These are phyloP conservation scores for Trametes punicea DNA, from an alignment of 768 basidiomycete species.

Conservation along the genomic window DNA sequence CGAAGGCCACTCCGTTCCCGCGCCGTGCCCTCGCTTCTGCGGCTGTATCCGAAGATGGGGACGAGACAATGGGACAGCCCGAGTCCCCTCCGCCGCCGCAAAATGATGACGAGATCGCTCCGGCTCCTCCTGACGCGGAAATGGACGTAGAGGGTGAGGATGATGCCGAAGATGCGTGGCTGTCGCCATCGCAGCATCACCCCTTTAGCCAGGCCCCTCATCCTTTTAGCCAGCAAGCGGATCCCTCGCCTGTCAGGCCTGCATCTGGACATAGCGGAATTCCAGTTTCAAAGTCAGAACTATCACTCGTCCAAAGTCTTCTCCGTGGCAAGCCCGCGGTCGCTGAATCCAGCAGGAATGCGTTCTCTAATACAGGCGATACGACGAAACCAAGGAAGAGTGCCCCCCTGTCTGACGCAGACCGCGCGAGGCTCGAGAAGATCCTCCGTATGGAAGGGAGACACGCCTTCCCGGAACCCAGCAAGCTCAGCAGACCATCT, in stretches of 20 bases:
- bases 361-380: neutral
- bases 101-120: neutral
- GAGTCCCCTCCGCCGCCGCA: neutral
- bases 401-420: neutral
- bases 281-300: conserved; percentile 1
- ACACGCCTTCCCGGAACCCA: neutral
- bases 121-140: neutral
- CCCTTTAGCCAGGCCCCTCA: conserved; percentile 19
- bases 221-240: conserved; percentile 18
- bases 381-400: neutral
- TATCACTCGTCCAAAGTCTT: conserved; percentile 4
- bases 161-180: neutral
- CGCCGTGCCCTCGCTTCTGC: neutral
- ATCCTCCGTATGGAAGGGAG: neutral
- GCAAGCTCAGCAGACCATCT: neutral
- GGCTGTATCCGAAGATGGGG: neutral
- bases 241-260: neutral
- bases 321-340: neutral
- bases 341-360: neutral
- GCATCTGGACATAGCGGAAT: neutral
- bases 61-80: neutral
- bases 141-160: neutral
- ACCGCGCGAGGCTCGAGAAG: neutral
- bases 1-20: conserved; percentile 5
- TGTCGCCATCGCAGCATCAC: conserved; percentile 11